Percentiles rank a stretch among this genome's conserved stretches.
Conservation (phyloP, 83 land plant species). For the Larix sibirica region DNA sequence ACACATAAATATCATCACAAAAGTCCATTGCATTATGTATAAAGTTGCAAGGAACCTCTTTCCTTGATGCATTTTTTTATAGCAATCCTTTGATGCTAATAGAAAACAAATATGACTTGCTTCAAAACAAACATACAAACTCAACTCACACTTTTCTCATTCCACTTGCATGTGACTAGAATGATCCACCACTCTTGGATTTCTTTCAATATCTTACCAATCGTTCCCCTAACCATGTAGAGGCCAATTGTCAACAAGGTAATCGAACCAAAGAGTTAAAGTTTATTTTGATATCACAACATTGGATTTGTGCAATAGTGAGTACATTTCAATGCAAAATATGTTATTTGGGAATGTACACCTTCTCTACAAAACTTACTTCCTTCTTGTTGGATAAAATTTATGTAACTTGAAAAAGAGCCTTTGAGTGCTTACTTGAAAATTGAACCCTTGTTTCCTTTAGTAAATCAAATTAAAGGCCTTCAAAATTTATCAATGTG, state of each 20-base stretch:
- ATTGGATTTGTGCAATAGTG: not conserved
- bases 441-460: too few relatives aligned
- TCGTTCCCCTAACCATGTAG: not conserved
- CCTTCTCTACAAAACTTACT: not conserved
- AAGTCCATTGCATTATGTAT: conserved; percentile 20
- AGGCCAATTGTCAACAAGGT: not conserved
- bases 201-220: not conserved
- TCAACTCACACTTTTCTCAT: not conserved
- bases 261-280: not conserved
- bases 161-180: not conserved
- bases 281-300: not conserved
- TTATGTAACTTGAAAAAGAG: not conserved
- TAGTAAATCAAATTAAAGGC: too few relatives aligned
- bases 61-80: conserved; percentile 20
- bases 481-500: too few relatives aligned
- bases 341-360: not conserved
- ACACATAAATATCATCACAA: conserved; percentile 20
- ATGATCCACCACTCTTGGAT: not conserved
- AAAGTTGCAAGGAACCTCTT: not conserved
- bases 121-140: not conserved
- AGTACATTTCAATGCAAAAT: not conserved
- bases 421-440: not conserved
- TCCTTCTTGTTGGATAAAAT: not conserved
- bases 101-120: conserved; percentile 5
- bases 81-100: conserved; percentile 19